Percentiles rank a stretch among this genome's conserved stretches.
Evolutionary conservation across 179 eudicot genomes (phyloP).

Genomic region (Camellia oleifera): DNA sequence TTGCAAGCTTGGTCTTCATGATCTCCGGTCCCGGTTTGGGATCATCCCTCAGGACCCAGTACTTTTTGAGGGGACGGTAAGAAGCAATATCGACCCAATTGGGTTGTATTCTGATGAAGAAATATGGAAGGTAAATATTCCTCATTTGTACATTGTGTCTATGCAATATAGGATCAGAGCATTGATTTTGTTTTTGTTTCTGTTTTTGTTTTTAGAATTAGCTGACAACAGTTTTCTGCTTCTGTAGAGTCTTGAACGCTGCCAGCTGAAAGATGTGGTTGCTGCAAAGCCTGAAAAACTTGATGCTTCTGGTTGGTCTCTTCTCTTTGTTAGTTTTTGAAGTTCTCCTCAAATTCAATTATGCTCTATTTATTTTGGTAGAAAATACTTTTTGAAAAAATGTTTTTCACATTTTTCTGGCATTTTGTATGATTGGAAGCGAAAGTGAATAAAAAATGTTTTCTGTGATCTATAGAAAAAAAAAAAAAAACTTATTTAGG

Average conservation of each 20-base stretch:
- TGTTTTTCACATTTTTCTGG: no score
- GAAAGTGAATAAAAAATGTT: no score
- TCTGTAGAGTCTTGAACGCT: slow-evolving; percentile 76
- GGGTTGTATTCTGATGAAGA: slow-evolving; percentile 69
- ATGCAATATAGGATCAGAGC: no score
- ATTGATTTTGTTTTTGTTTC: not conserved
- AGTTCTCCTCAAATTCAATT: not conserved
- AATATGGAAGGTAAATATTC: slow-evolving; percentile 73
- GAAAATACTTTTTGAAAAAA: not conserved
- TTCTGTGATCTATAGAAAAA: no score
- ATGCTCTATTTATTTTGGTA: not conserved
- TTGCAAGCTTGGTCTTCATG: slow-evolving; percentile 64
- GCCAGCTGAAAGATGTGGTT: slow-evolving; percentile 84
- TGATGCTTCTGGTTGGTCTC: slow-evolving; percentile 50
- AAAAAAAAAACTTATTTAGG: no score
- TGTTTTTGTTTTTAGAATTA: not conserved
- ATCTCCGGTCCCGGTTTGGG: slow-evolving; percentile 79
- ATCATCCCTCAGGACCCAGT: slow-evolving; percentile 95
- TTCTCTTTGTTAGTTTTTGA: not conserved
- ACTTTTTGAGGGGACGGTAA: slow-evolving; percentile 76
- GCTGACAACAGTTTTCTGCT: not conserved
- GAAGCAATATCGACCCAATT: slow-evolving; percentile 82
- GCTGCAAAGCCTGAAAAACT: slow-evolving; percentile 78
- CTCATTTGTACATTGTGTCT: not conserved
- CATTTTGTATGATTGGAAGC: no score